Evolutionary conservation across 305 asterid genomes (phyloP), one percentile per base, ranked within the genome.

Genomic region (Caryopteris hybrid): DNA sequence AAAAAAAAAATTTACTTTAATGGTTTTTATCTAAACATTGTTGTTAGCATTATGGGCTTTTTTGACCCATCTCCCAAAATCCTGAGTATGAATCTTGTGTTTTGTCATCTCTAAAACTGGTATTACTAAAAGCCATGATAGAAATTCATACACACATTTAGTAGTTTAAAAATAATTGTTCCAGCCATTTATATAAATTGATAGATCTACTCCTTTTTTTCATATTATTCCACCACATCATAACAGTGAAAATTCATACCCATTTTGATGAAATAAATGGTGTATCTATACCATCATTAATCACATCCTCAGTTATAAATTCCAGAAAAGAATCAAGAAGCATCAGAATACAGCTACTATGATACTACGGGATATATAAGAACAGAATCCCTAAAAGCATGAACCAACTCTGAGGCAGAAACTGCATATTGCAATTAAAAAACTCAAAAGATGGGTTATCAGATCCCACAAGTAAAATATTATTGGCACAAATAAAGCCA

Each of bases 401-500:
- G n/a, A n/a, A n/a, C n/a, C n/a, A n/a, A n/a, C n/a, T n/a, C n/a
- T n/a, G n/a, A n/a, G n/a, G n/a, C n/a, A n/a, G n/a, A n/a, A n/a
- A n/a, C n/a, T n/a, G n/a, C n/a, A n/a, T n/a, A n/a, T n/a, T n/a
- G n/a, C n/a, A n/a, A n/a, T n/a, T n/a, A n/a, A n/a, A n/a, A n/a
- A n/a, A n/a, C n/a, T n/a, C n/a, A n/a, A n/a, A n/a, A n/a, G n/a
- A n/a, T n/a, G n/a, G n/a, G 25, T 34, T 22, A 54, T 29, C 43
- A 62, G 68, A 55, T 48, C 12, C 48, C 52, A 18, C 11, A 59
- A 51, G 59, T 57, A 65, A 36, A 53, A 39, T 21, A 70, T 41
- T 36, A 23, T 45, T 71, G 66, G 61, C 38, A 62, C 16, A 43
- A 42, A 54, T n/a, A 68, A 61, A 22, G 39, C 55, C 63, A 13